Base-by-base conservation (phyloP, 495 filamentous ascomycete genomes). In the Annulohypoxylon moriforme region DNA sequence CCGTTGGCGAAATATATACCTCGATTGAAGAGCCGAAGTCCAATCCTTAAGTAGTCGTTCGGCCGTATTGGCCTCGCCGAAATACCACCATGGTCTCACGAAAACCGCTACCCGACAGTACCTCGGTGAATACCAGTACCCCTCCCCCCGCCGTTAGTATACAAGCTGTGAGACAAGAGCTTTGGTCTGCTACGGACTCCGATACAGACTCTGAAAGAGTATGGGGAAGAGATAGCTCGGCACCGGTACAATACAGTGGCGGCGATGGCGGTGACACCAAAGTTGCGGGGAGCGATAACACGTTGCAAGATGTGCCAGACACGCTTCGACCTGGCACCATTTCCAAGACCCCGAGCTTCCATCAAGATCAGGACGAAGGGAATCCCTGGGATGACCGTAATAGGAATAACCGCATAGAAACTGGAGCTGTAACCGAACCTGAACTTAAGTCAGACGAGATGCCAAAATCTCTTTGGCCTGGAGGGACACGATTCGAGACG, bases 31-130 rank as follows among this genome's bases (percentile, higher is more conserved):
- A 44, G 53, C 8, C 8, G 52, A 7, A 57, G 29, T 7, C 44
- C 52, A 18, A 24, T 36, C 22, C 11, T 6, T 33, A 20, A 3
- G 25, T 58, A 68, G 1, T 27, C 34, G 20, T 24, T 73, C 66
- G 70, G 65, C 57, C 61, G 66, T 63, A 69, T 59, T 69, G 16
- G 24, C 71, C 25, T 69, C 46, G 57, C 57, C 65, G 56, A 66
- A 44, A 69, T 69, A 73, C 22, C 66, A 73, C 66, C 61, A 73
- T 73, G 71, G 71, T 73, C 47, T 56, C 71, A 62, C 76, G 80
- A 64, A 85, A 85, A 59, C 82, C 85, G 38, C 60, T 82, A 42
- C 77, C 83, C 25, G 57, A 69, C 27, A 64, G 69, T 62, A 71
- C 78, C 47, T 74, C 78, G 13, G 62, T 72, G 33, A 67, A 78